Percentiles rank a stretch among this genome's conserved stretches.
Evolutionary conservation across 2,329 filamentous ascomycete genomes (phyloP).

Genomic region (Diplocarpon rosae): DNA sequence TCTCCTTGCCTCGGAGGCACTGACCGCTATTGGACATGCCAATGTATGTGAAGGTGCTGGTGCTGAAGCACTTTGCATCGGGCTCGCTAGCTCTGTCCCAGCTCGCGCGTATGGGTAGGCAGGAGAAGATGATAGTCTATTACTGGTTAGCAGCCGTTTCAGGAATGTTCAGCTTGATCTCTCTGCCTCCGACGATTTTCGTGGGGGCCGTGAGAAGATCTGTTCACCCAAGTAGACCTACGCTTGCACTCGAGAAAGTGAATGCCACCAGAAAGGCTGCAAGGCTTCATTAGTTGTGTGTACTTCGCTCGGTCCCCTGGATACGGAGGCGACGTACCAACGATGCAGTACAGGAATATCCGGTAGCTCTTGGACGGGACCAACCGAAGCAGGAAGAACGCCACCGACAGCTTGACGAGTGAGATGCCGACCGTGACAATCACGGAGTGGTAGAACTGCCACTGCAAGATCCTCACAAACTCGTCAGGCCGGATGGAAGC

Average conservation of each 20-base stretch:
- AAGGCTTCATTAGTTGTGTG: background rate
- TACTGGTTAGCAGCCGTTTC: background rate
- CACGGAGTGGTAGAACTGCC: slow-evolving; percentile 33
- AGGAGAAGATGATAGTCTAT: slow-evolving; percentile 36
- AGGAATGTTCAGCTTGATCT: no score
- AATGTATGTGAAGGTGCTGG: slow-evolving; percentile 31
- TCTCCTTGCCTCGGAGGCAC: slow-evolving; percentile 2
- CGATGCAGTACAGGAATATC: slow-evolving; percentile 31
- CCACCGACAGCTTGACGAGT: slow-evolving; percentile 37
- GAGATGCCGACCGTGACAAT: slow-evolving; percentile 33
- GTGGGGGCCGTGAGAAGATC: background rate
- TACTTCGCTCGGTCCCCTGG: background rate
- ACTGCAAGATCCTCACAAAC: slow-evolving; percentile 28
- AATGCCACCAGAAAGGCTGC: slow-evolving; percentile 33
- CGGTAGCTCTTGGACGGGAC: slow-evolving; percentile 31
- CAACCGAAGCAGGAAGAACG: slow-evolving; percentile 34
- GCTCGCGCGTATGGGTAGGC: slow-evolving; percentile 33
- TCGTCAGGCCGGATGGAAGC: slow-evolving; percentile 25
- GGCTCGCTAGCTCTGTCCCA: slow-evolving; percentile 32
- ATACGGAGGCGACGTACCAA: slow-evolving; percentile 28
- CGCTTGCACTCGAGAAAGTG: slow-evolving; percentile 31
- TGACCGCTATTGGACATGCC: slow-evolving; percentile 35
- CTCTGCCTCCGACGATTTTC: no score
- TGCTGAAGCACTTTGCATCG: slow-evolving; percentile 33
- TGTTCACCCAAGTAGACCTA: slow-evolving; percentile 4